These are phyloP conservation scores for Podila epicladia DNA, from an alignment of 192 early-diverging fungal species.

Conservation along the genomic window DNA sequence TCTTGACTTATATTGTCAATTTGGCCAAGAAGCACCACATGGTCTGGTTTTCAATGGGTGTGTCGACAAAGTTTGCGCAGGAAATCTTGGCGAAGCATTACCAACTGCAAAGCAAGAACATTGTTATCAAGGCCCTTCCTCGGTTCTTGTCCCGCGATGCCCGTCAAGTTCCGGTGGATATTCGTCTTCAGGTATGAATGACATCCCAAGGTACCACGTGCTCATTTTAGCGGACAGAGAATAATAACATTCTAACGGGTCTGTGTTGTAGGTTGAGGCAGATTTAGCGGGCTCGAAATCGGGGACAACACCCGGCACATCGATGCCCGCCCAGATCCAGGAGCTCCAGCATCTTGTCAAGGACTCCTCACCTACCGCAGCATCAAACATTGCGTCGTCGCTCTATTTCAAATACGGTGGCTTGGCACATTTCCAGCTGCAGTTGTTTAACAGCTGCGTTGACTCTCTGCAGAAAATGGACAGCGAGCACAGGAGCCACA, in stretches of 20 bases:
- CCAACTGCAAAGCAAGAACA: slow-evolving; percentile 30
- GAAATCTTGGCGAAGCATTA: slow-evolving; percentile 45
- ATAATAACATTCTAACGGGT: background rate
- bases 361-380: slow-evolving; percentile 15
- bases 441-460: slow-evolving; percentile 26
- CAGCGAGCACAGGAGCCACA: background rate
- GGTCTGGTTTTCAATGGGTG: slow-evolving; percentile 60
- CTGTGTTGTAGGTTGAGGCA: slow-evolving; percentile 18
- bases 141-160: slow-evolving; percentile 36
- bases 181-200: slow-evolving; percentile 17
- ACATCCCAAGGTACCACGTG: no score
- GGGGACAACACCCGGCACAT: background rate
- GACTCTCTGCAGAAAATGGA: slow-evolving; percentile 28
- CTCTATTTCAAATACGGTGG: slow-evolving; percentile 34
- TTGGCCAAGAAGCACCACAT: slow-evolving; percentile 57
- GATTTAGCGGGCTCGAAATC: slow-evolving; percentile 18
- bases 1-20: slow-evolving; percentile 62
- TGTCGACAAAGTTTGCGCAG: slow-evolving; percentile 33
- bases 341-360: slow-evolving; percentile 21
- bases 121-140: slow-evolving; percentile 26
- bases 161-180: slow-evolving; percentile 40
- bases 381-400: slow-evolving; percentile 17
- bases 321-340: slow-evolving; percentile 20
- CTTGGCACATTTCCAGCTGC: slow-evolving; percentile 24
- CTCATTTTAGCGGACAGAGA: no score